Conservation (phyloP, 2,329 filamentous ascomycete species). For the Aschersonia sp. region DNA sequence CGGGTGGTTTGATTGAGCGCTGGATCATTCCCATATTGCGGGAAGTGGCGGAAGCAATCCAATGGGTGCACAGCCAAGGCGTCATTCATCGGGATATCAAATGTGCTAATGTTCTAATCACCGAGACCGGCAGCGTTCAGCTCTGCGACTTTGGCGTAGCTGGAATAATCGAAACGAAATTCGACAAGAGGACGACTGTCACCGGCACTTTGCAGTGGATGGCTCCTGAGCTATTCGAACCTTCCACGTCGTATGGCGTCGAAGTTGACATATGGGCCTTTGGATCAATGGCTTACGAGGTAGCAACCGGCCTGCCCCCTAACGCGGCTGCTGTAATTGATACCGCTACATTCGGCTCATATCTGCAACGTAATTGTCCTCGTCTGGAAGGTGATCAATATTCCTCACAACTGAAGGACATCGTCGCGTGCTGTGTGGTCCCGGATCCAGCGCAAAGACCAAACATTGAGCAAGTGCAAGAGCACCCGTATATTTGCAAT, state of each 20-base stretch:
- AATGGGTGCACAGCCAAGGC: constrained; percentile 51
- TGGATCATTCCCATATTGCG: constrained; percentile 55
- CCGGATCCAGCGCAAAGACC: constrained; percentile 55
- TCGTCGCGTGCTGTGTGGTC: constrained; percentile 60
- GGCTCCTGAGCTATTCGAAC: constrained; percentile 63
- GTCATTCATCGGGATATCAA: constrained; percentile 60
- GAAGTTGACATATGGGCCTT: constrained; percentile 78
- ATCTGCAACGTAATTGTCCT: constrained; percentile 47
- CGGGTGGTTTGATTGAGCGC: constrained; percentile 50
- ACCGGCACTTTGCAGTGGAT: constrained; percentile 79
- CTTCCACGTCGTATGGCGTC: constrained; percentile 50
- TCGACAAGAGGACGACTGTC: constrained; percentile 65
- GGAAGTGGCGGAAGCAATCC: constrained; percentile 49
- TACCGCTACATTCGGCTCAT: constrained; percentile 34
- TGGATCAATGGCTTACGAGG: constrained; percentile 67
- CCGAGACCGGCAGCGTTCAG: constrained; percentile 55
- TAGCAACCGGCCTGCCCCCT: constrained; percentile 66
- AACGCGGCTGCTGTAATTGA: constrained; percentile 41
- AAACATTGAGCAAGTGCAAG: constrained; percentile 52
- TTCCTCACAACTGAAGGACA: constrained; percentile 50
- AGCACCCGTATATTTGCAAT: constrained; percentile 53
- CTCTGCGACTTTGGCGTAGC: constrained; percentile 43
- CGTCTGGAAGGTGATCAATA: constrained; percentile 58
- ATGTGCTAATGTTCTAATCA: constrained; percentile 66
- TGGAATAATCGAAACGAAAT: constrained; percentile 59